Percentiles rank a stretch among this genome's conserved stretches.
Conservation (phyloP, 768 basidiomycete species). For the Cystofilobasidium ferigula region DNA sequence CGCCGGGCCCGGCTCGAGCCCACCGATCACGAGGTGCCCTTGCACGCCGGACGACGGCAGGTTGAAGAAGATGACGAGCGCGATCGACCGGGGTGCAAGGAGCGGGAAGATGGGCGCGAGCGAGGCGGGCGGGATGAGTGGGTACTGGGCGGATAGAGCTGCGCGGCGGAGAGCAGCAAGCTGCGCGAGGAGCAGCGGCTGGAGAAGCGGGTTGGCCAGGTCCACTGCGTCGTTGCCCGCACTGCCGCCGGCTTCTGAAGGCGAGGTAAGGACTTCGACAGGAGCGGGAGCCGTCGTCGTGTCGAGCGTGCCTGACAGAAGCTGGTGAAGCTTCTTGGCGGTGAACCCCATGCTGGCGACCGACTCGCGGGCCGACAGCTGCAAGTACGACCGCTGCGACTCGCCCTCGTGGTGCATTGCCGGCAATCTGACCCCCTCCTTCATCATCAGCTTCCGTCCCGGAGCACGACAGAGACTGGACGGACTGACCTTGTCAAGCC, state of each 20-base stretch:
- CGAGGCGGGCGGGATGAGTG: conserved; percentile 48
- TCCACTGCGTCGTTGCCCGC: background rate
- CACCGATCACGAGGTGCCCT: conserved; percentile 53
- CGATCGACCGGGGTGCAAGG: conserved; percentile 59
- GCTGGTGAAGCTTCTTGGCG: conserved; percentile 15
- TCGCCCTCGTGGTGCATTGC: background rate
- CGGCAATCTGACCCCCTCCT: background rate
- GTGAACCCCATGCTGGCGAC: conserved; percentile 12
- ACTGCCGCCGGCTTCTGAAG: background rate
- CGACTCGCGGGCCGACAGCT: background rate
- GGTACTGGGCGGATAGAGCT: conserved; percentile 37
- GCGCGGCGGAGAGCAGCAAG: conserved; percentile 40
- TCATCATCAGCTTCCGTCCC: too few relatives aligned
- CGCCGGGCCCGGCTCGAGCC: conserved; percentile 54
- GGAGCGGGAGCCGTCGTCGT: conserved; percentile 6
- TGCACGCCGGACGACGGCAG: conserved; percentile 50
- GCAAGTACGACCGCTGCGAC: conserved; percentile 3
- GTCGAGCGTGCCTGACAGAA: conserved; percentile 11
- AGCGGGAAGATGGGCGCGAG: conserved; percentile 64
- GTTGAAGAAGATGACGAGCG: conserved; percentile 67
- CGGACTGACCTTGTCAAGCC: conserved; percentile 25
- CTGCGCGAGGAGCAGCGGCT: conserved; percentile 18
- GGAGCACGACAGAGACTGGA: background rate
- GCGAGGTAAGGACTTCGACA: background rate
- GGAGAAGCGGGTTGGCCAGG: background rate